Evolutionary conservation across 106 monocot species (phyloP), one percentile per base, ranked within the genome.

Genomic region (Dendrobium officinale): DNA sequence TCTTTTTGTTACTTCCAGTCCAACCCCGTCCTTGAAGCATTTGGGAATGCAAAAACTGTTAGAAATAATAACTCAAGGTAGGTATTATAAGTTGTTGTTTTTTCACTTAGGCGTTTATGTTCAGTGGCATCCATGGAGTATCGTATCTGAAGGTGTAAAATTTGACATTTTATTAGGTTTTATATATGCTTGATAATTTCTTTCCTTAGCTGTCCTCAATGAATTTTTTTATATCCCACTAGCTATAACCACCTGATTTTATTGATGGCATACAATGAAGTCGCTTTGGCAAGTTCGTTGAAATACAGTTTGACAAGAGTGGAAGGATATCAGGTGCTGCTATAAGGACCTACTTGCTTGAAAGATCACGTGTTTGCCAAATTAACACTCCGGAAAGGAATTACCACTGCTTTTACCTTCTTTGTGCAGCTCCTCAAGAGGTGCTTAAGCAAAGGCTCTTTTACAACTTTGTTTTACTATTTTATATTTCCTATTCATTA

Each of bases 231-330:
- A 61, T 68, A 68, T 70, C 48, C 58, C 19, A 19, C 42, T 42
- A 55, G 54, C 40, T 72, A 26, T 55, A 16, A 55, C 56, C 66
- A 11, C 66, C 51, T 26, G 29, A 48, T 68, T 84, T 83, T 80
- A 13, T 70, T 68, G 42, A 78, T 61, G 81, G 16, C 43, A 80
- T 64, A 43, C 42, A 44, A 73, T 83, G 42, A 26, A 90, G 90
- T 83, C 90, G 90, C 42, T 90, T 90, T 83, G 91, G 91, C 29
- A 91, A 91, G 76, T 91, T 91, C 81, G 91, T 91, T 68, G 91
- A 91, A 84, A 88, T 91, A 78, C 91, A 91, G 73, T 91, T 91
- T 81, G 91, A 91, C 79, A 81, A 88, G 75, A 86, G 51, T 33
- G 86, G 88, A 59, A 85, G 86, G 73, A 91, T 91, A 79, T 91